Percentiles rank a stretch among this genome's conserved stretches.
Evolutionary conservation across 225 moss, liverwort and hornwort species (phyloP).

Genomic region (Anthoceros angustus): DNA sequence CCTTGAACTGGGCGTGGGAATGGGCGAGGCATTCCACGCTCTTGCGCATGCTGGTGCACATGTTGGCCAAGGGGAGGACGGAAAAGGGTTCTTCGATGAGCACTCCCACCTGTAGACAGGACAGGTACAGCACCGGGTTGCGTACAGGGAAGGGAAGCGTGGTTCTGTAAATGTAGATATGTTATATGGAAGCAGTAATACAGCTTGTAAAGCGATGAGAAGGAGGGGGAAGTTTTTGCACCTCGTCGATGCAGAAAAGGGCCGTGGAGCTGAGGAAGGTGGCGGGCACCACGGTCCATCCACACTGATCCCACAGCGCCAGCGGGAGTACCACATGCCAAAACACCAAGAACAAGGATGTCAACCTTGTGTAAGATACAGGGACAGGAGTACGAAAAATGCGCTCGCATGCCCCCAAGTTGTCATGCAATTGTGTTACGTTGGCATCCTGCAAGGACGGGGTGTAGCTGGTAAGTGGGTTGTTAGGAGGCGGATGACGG

Average conservation of each 20-base stretch:
- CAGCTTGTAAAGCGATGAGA: background rate
- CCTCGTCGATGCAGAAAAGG: background rate
- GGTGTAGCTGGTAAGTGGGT: background rate
- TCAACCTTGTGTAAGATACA: slow-evolving; percentile 1
- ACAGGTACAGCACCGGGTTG: background rate
- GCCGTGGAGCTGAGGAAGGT: slow-evolving; percentile 1
- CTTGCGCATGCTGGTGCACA: background rate
- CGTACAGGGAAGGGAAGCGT: background rate
- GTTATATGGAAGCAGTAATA: background rate
- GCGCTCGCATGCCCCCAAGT: background rate
- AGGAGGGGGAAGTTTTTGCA: background rate
- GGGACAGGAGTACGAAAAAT: slow-evolving; percentile 2
- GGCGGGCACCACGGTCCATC: background rate
- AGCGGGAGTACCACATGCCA: slow-evolving; percentile 4
- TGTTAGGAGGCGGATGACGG: background rate
- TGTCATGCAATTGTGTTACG: background rate
- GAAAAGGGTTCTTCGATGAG: slow-evolving; percentile 3
- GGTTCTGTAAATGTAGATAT: background rate
- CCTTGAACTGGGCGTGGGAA: background rate
- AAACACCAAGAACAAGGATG: background rate
- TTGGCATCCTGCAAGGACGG: slow-evolving; percentile 1
- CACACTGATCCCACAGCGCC: slow-evolving; percentile 1
- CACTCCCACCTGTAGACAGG: slow-evolving; percentile 1
- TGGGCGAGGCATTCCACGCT: slow-evolving; percentile 2
- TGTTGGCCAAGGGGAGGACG: background rate